Base-by-base conservation (phyloP, 148 eudicot genomes). In the Arbutus unedo region DNA sequence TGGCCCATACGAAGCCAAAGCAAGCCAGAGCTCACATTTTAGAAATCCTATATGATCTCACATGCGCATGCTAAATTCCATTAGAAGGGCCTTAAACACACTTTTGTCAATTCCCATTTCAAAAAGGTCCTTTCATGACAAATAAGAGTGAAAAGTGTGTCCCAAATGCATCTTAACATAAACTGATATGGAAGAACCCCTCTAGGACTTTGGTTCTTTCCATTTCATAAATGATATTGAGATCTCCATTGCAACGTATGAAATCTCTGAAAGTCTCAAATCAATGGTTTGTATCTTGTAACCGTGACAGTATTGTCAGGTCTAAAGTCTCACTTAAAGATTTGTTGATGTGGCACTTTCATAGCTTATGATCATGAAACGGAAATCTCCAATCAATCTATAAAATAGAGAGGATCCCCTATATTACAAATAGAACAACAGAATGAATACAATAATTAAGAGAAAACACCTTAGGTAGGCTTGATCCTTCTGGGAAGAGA, bases 401-500 rank as follows among this genome's bases (percentile, higher is more conserved):
- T 66, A 38, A 8, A 66, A 66, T 0, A 6, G 71, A 16, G 1
- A 25, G 7, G 15, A 31, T 43, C 16, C 66, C 66, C 64, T 59
- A n/a, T 11, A 14, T 76, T 53, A 53, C 45, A 25, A 78, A 41
- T 15, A 55, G 5, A 78, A 78, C 9, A 47, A 62, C 25, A 79
- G 50, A 53, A 64, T 73, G n/a, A 14, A 10, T 1, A 80, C 13
- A 55, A 85, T 21, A 6, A 3, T 11, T 4, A 31, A 66, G 31
- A 19, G 47, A 79, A 56, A 81, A 64, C 77, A 90, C 92, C 92
- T 88, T 88, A 18, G 79, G 59, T 25, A 84, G 80, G 75, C 71
- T 76, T 74, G 87, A 82, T 74, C 83, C 90, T 41, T 89, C 79
- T 13, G 81, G 72, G 5, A 81, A 78, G 25, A 72, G 76, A 51